Evolutionary conservation across 768 basidiomycete species (phyloP).

Genomic region (Artomyces pyxidatus): DNA sequence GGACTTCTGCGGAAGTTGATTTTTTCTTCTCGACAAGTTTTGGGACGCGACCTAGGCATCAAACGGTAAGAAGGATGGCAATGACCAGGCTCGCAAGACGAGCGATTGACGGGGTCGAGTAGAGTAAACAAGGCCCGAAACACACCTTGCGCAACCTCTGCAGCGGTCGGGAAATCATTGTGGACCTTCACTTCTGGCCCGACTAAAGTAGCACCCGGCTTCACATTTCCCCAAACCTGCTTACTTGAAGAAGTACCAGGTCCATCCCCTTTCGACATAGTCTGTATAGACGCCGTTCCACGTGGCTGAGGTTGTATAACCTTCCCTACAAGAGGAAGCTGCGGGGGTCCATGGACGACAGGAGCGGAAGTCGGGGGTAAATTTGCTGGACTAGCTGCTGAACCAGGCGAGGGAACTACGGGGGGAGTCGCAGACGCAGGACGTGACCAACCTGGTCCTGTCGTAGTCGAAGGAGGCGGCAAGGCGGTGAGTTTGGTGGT

Average conservation of each 20-base stretch:
- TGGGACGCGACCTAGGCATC: too few species aligned
- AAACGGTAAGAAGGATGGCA: too few species aligned
- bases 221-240: constrained; percentile 68
- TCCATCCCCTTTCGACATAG: constrained; percentile 21
- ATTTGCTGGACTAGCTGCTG: constrained; percentile 32
- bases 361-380: constrained; percentile 20
- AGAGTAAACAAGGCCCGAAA: not conserved
- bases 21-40: constrained; percentile 28
- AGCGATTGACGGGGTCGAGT: not conserved
- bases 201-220: constrained; percentile 23
- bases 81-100: constrained; percentile 12
- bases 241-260: constrained; percentile 25
- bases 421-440: constrained; percentile 68
- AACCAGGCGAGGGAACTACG: constrained; percentile 37
- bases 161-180: constrained; percentile 92
- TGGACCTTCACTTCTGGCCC: constrained; percentile 36
- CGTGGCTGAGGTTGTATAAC: constrained; percentile 64
- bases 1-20: constrained; percentile 41
- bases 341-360: constrained; percentile 29
- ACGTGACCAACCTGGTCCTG: constrained; percentile 70
- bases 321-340: constrained; percentile 51
- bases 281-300: constrained; percentile 23
- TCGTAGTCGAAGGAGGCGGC: constrained; percentile 45
- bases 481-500: constrained; percentile 79
- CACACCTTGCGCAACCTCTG: constrained; percentile 85